Evolutionary conservation across 2,329 filamentous ascomycete species (phyloP), one percentile per base, ranked within the genome.

Genomic region (Colletotrichum chlorophyti): DNA sequence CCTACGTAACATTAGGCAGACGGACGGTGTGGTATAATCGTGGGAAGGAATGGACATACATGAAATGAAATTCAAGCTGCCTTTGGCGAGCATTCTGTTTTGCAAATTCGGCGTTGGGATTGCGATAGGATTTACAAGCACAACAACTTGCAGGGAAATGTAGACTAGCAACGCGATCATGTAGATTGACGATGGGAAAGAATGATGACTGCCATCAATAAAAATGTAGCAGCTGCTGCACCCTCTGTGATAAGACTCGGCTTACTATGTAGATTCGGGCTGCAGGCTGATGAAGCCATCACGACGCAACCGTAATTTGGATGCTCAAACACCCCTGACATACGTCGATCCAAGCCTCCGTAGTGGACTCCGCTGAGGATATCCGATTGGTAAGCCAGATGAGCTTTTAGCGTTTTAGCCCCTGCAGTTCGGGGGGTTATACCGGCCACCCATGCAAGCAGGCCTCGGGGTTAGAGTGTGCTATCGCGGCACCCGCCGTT

Each of bases 111-210:
- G 58, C 58, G 53, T 58, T 58, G 27, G 58, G 40, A 42, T 21
- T 37, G 48, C 29, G 32, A 21, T 34, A 31, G 8, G 40, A n/a
- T n/a, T 24, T 31, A 23, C 11, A 10, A 21, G 17, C n/a, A 54
- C 15, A 38, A 38, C 46, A 27, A 32, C 46, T 37, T 45, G 34
- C 11, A 26, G 35, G 40, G 40, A 42, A 21, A 27, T 54, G 55
- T 54, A 59, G 29, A 32, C 15, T 54, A 48, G 38, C 50, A 32
- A 49, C 35, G 37, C 51, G 42, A 58, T 37, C 34, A 60, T 42
- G 58, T 58, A 60, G 40, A 60, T 47, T 53, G 53, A 60, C 12
- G 38, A 45, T 35, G 26, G 38, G 24, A 51, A 38, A 8, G 35
- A 42, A 17, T 26, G 27, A 51, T 14, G 5, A 35, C 17, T 15